Conservation (phyloP, 441 rosid species). For the Erysimum pusillum region DNA sequence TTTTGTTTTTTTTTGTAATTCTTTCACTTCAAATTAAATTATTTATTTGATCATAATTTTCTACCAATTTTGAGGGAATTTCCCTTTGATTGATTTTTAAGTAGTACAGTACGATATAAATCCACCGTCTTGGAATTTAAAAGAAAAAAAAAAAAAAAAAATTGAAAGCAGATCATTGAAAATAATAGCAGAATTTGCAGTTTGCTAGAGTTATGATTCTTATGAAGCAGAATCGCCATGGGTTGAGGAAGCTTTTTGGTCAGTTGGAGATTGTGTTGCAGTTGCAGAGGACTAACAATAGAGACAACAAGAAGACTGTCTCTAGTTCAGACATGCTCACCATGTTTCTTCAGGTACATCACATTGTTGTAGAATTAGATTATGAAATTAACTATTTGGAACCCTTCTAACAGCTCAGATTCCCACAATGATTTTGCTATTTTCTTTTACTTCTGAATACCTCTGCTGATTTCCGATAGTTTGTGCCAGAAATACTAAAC, state of each 20-base stretch:
- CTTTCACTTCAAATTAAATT: not conserved
- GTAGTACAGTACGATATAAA: too few species aligned
- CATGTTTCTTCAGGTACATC: not conserved
- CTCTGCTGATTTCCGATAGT: not conserved
- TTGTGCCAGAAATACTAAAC: not conserved
- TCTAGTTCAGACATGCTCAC: not conserved
- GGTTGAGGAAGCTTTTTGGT: not conserved
- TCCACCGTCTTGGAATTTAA: too few species aligned
- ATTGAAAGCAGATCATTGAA: too few species aligned
- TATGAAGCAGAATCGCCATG: too few species aligned
- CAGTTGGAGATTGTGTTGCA: not conserved
- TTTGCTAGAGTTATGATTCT: too few species aligned
- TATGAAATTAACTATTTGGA: not conserved
- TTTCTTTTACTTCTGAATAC: not conserved
- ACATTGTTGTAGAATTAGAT: not conserved
- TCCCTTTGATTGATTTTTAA: too few species aligned
- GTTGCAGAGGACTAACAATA: not conserved
- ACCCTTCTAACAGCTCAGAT: not conserved
- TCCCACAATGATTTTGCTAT: not conserved
- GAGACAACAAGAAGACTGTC: not conserved
- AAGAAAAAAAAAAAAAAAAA: too few species aligned
- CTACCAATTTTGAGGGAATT: not conserved
- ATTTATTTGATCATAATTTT: not conserved
- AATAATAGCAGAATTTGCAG: too few species aligned
- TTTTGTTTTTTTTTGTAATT: conserved; percentile 4